A percentile compares a stretch with the other conserved stretches of the same genome.
phyloP scores from a whole-genome alignment of 352 stramenopile species.

The Pythium guiyangense region DNA sequence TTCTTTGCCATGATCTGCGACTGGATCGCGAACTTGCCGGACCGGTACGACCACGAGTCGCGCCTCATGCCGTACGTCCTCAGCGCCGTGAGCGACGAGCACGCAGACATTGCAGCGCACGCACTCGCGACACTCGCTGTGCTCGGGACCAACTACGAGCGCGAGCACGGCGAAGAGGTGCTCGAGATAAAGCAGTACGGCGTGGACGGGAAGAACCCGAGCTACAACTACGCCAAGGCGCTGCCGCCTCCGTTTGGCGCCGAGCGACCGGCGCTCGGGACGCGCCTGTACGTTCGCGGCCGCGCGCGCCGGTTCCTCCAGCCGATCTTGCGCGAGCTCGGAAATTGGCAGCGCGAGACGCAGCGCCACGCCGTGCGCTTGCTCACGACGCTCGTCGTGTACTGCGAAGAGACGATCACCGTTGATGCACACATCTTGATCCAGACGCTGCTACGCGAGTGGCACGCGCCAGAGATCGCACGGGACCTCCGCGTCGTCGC shows the following conservation, averaged over 20 bases:
- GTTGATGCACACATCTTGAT: slow-evolving; percentile 84
- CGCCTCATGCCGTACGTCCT: slow-evolving; percentile 94
- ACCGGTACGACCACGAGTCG: slow-evolving; percentile 93
- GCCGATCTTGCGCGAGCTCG: slow-evolving; percentile 87
- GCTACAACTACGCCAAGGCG: slow-evolving; percentile 78
- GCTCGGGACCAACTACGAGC: slow-evolving; percentile 53
- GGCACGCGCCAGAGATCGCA: slow-evolving; percentile 29
- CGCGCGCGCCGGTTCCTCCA: slow-evolving; percentile 89
- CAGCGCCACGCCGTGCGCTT: slow-evolving; percentile 80
- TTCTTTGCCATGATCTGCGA: slow-evolving; percentile 88
- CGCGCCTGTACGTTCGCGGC: slow-evolving; percentile 87
- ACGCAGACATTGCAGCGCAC: slow-evolving; percentile 28
- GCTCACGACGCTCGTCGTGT: slow-evolving; percentile 89
- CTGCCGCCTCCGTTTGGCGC: slow-evolving; percentile 80
- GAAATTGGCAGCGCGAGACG: slow-evolving; percentile 88
- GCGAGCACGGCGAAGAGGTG: slow-evolving; percentile 77
- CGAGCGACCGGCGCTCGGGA: slow-evolving; percentile 82
- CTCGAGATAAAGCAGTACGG: slow-evolving; percentile 94
- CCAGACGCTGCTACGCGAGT: slow-evolving; percentile 53
- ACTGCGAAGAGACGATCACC: slow-evolving; percentile 92
- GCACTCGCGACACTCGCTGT: slow-evolving; percentile 75
- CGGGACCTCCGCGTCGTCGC: slow-evolving; percentile 28
- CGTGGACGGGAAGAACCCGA: slow-evolving; percentile 86
- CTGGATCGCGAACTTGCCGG: slow-evolving; percentile 89
- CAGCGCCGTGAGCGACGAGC: slow-evolving; percentile 79